Percentiles rank a stretch among this genome's conserved stretches.
Conservation (phyloP, 306 rosid species). For the Cotoneaster glaucophyllus region DNA sequence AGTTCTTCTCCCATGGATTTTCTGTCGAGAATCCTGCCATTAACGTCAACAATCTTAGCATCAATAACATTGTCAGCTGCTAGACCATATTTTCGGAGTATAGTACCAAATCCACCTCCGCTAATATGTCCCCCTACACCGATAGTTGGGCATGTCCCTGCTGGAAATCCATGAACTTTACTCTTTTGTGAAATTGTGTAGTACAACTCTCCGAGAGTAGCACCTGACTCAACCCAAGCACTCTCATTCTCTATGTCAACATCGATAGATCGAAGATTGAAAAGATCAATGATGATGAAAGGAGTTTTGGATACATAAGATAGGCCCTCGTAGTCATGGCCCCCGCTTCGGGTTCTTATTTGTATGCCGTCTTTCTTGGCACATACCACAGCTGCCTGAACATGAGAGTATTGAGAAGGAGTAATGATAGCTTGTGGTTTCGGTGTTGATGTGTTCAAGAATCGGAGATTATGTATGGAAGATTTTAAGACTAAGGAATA, state of each 20-base stretch:
- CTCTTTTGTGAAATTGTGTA: conserved; percentile 21
- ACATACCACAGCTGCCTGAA: conserved; percentile 26
- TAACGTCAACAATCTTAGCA: conserved; percentile 43
- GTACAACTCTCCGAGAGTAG: conserved; percentile 26
- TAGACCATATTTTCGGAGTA: conserved; percentile 46
- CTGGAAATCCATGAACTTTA: conserved; percentile 15
- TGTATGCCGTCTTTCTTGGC: conserved; percentile 6
- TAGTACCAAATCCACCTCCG: conserved; percentile 16
- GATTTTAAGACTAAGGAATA: conserved; percentile 23
- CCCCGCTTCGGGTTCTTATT: conserved; percentile 18
- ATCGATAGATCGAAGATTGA: conserved; percentile 13
- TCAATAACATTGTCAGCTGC: conserved; percentile 56
- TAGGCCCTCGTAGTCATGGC: conserved; percentile 34
- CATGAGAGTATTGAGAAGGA: conserved; percentile 22
- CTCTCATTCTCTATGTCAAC: conserved; percentile 6
- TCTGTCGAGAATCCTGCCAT: conserved; percentile 48
- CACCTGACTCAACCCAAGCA: conserved; percentile 17
- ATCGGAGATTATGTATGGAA: conserved; percentile 33
- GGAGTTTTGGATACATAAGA: conserved; percentile 20
- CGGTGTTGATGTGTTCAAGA: conserved; percentile 23
- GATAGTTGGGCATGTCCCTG: conserved; percentile 16
- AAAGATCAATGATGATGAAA: conserved; percentile 24
- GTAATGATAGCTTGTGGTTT: conserved; percentile 43
- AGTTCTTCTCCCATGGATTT: conserved; percentile 62
- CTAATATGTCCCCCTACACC: conserved; percentile 13